phyloP scores from a whole-genome alignment of 2,329 filamentous ascomycete species.

The Fusarium sp. region DNA sequence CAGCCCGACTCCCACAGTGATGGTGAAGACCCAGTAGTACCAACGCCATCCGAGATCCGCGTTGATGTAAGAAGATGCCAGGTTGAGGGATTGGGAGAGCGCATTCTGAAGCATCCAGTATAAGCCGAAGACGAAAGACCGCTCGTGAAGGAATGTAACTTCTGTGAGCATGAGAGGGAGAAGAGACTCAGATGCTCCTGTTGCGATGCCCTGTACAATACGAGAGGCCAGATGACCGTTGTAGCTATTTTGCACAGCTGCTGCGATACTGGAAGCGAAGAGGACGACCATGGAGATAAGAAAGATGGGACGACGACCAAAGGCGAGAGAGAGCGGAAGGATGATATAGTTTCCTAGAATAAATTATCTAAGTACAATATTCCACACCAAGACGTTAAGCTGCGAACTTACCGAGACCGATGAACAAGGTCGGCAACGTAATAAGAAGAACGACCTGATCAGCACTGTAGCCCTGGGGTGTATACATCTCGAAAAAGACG shows the following conservation, averaged over 20 bases:
- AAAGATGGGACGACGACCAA: conserved; percentile 16
- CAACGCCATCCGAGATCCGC: conserved; percentile 20
- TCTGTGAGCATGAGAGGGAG: conserved; percentile 18
- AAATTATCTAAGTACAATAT: not conserved
- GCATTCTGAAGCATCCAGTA: conserved; percentile 28
- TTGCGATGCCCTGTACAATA: conserved; percentile 8
- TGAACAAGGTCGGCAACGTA: conserved; percentile 13
- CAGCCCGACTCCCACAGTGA: conserved; percentile 9
- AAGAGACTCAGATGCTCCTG: conserved; percentile 15
- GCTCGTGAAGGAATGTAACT: conserved; percentile 13
- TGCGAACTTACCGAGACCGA: conserved; percentile 3
- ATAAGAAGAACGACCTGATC: conserved; percentile 20
- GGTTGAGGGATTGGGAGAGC: not conserved
- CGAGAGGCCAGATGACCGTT: conserved; percentile 5
- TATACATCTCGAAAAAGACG: conserved; percentile 20
- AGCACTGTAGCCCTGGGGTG: conserved; percentile 5
- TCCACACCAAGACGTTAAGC: rapidly evolving
- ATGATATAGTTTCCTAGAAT: conserved; percentile 24
- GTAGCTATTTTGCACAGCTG: conserved; percentile 12
- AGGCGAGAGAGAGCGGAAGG: conserved; percentile 8
- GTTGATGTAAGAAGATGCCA: conserved; percentile 20
- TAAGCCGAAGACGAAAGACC: conserved; percentile 15
- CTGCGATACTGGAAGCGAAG: conserved; percentile 4
- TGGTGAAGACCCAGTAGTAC: conserved; percentile 26
- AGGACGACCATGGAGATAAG: conserved; percentile 11